Evolutionary conservation across 2,329 filamentous ascomycete genomes (phyloP).

Genomic region (Metarhizium rileyi): DNA sequence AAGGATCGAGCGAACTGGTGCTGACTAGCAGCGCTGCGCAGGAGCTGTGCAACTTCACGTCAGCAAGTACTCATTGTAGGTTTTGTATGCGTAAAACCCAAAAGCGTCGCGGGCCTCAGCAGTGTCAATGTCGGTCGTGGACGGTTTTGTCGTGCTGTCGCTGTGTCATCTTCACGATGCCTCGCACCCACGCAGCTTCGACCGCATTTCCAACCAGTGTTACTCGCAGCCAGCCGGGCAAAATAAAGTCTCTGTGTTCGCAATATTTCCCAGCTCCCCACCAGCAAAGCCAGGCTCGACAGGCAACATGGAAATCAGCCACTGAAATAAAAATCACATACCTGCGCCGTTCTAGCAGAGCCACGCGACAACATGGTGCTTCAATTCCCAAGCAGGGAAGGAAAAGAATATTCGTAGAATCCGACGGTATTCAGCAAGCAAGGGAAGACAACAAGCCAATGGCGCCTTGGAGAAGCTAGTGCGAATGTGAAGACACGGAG

Average conservation of each 20-base stretch:
- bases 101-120: not conserved
- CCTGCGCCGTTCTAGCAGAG: conserved; percentile 47
- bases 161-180: not conserved
- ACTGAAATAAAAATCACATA: conserved; percentile 24
- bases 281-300: too few species aligned
- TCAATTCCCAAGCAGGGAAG: too few species aligned
- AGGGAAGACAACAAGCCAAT: conserved; percentile 1
- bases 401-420: not conserved
- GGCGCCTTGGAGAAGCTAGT: not conserved
- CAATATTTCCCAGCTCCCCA: too few species aligned
- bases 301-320: too few species aligned
- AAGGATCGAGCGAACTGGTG: conserved; percentile 46
- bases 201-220: not conserved
- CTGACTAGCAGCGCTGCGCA: conserved; percentile 38
- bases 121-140: not conserved
- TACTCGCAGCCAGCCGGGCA: not conserved
- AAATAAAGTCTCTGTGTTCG: too few species aligned
- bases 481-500: not conserved
- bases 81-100: not conserved
- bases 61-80: not conserved
- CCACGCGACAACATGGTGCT: conserved; percentile 49
- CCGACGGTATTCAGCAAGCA: conserved; percentile 1
- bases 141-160: not conserved
- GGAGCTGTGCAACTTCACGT: conserved; percentile 29
- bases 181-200: not conserved